These are phyloP conservation scores for Phytophthora hybrid DNA, from an alignment of 352 stramenopile genomes.

Conservation along the genomic window DNA sequence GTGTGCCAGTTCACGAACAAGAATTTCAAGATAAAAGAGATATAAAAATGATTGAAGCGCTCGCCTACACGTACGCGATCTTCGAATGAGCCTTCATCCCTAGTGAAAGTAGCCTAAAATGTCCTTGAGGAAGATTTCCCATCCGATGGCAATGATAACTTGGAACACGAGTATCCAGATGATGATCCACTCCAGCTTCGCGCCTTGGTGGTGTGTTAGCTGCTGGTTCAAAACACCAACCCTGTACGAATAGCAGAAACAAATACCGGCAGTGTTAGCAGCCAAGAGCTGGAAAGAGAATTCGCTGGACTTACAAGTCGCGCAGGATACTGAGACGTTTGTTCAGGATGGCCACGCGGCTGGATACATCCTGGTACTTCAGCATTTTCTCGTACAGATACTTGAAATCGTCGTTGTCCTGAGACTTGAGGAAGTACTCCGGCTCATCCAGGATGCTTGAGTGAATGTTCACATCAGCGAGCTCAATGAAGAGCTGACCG, in stretches of 20 bases:
- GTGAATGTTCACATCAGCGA: constrained; percentile 93
- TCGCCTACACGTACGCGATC: background rate
- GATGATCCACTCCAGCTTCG: constrained; percentile 94
- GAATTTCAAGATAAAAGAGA: background rate
- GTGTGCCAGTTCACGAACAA: background rate
- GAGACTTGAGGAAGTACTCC: constrained; percentile 84
- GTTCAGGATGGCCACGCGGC: constrained; percentile 93
- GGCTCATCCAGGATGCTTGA: constrained; percentile 94
- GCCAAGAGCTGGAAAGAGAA: background rate
- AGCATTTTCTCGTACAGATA: constrained; percentile 91
- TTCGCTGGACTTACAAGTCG: constrained; percentile 74
- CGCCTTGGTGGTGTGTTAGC: constrained; percentile 84
- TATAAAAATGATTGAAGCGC: background rate
- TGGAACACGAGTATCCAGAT: constrained; percentile 93
- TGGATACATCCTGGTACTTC: constrained; percentile 94
- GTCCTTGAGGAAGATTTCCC: constrained; percentile 88
- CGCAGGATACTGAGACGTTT: constrained; percentile 93
- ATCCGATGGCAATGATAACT: constrained; percentile 85
- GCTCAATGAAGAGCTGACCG: constrained; percentile 89
- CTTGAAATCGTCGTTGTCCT: constrained; percentile 93
- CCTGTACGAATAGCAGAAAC: constrained; percentile 39
- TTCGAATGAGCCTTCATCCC: constrained; percentile 1
- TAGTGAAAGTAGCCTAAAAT: constrained; percentile 75
- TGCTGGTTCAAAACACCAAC: constrained; percentile 94
- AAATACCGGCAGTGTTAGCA: constrained; percentile 9